These are phyloP conservation scores for Plantago coronopus DNA, from an alignment of 305 asterid species.

Conservation along the genomic window DNA sequence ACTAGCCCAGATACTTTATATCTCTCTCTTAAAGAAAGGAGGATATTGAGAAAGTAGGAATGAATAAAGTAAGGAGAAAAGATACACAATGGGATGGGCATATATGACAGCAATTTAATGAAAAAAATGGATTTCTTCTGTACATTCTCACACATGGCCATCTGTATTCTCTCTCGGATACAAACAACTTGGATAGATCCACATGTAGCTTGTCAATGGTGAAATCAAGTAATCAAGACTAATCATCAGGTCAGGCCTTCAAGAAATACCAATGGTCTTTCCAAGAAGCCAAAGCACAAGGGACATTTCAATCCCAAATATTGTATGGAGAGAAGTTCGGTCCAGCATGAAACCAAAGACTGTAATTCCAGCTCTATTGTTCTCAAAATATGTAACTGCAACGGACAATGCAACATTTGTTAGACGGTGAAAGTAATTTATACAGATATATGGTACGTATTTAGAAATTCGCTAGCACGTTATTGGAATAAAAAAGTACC, in stretches of 20 bases:
- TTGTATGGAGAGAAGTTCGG: conserved; percentile 64
- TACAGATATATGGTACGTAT: too few relatives aligned
- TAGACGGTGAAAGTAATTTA: not conserved
- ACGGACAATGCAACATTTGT: not conserved
- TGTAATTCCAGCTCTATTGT: conserved; percentile 84
- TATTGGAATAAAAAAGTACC: conserved; percentile 32
- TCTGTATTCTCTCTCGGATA: not conserved
- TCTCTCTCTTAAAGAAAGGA: not conserved
- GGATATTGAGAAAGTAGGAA: not conserved
- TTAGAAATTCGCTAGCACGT: not conserved
- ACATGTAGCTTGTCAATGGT: too few relatives aligned
- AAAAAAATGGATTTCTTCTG: not conserved
- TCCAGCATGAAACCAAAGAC: conserved; percentile 83
- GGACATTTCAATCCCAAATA: conserved; percentile 65
- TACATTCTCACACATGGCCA: conserved; percentile 8
- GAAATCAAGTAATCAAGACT: too few relatives aligned
- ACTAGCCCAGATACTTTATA: too few relatives aligned
- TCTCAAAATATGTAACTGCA: conserved; percentile 73
- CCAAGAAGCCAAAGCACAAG: conserved; percentile 85
- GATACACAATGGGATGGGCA: not conserved
- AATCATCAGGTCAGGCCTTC: conserved; percentile 7
- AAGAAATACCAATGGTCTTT: conserved; percentile 70
- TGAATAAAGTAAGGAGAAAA: not conserved
- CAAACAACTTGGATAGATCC: too few relatives aligned
- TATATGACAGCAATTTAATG: conserved; percentile 1